Conservation (phyloP, 1,139 yeast genomes). For the Casaregolazyma lundiana region DNA sequence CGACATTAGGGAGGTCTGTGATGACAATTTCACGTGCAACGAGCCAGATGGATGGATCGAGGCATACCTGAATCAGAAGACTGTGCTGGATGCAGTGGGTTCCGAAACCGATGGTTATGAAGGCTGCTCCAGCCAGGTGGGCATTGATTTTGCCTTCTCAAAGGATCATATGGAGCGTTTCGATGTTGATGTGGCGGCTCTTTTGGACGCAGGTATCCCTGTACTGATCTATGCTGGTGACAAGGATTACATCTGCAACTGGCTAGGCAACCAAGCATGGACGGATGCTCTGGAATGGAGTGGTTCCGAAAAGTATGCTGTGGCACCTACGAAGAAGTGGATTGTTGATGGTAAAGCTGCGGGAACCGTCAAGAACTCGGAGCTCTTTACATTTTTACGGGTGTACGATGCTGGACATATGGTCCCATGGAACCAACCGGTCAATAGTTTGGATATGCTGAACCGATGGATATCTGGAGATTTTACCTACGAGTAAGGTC, state of each 20-base stretch:
- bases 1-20: slow-evolving; percentile 85
- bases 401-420: slow-evolving; percentile 65
- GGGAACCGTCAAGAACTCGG: slow-evolving; percentile 55
- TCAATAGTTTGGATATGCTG: slow-evolving; percentile 66
- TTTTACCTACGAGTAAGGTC: slow-evolving; percentile 30
- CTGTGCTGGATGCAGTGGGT: slow-evolving; percentile 77
- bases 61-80: slow-evolving; percentile 61
- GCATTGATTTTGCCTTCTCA: slow-evolving; percentile 66
- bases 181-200: slow-evolving; percentile 55
- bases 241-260: slow-evolving; percentile 84
- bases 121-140: slow-evolving; percentile 57
- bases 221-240: slow-evolving; percentile 86
- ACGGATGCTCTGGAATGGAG: slow-evolving; percentile 62
- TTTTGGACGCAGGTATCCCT: slow-evolving; percentile 65
- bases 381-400: slow-evolving; percentile 56
- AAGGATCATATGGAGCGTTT: slow-evolving; percentile 64
- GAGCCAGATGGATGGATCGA: slow-evolving; percentile 62
- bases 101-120: slow-evolving; percentile 83
- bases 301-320: slow-evolving; percentile 34
- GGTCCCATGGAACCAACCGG: slow-evolving; percentile 78
- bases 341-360: slow-evolving; percentile 43
- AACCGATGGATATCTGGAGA: slow-evolving; percentile 61
- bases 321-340: slow-evolving; percentile 37
- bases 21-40: slow-evolving; percentile 68
- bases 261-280: slow-evolving; percentile 87